Evolutionary conservation across 1,284 basidiomycete genomes (phyloP), one percentile per base, ranked within the genome.

Genomic region (Trametes hirsuta): DNA sequence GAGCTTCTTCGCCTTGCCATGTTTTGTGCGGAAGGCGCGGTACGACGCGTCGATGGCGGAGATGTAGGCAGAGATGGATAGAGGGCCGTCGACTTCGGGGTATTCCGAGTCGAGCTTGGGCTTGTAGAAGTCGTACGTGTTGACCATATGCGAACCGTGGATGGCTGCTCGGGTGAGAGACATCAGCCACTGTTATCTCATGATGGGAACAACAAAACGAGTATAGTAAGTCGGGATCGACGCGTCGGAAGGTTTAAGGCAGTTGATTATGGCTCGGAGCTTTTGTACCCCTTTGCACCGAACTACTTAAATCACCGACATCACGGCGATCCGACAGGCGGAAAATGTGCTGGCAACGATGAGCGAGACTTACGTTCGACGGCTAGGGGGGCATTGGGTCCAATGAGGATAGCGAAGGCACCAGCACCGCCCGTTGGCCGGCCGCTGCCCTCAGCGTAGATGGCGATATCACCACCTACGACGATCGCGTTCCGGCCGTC

Each of bases 61-160:
- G 68, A 97, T 89, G 82, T 99, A 99, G 53, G 95, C 94, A 59
- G 93, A 92, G 66, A 98, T 92, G 25, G 97, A 98, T 67, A 97
- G 91, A 15, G 97, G 97, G 6, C 97, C 97, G 75, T 99, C 97
- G 56, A 99, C 97, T 71, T 94, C 92, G 65, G 97, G 97, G 81
- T 98, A 96, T 76, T 97, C 95, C 15, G 92, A 94, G 59, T 88
- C 87, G 24, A 97, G 86, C 65, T 94, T 91, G 58, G 95, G 95
- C 82, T 98, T 98, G 88, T 96, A 97, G 76, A 97, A 97, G 80
- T 98, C 95, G 80, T 97, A 98, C 1, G 91, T 93, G 82, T 99
- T 97, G 69, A 91, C 90, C 91, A 99, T 98, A 83, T 97, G 94
- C 55, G 91, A 95, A 49, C 97, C 97, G 79, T 98, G 97, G 66